Base-by-base conservation (phyloP, 106 monocot species). In the Apostasia ramifera region DNA sequence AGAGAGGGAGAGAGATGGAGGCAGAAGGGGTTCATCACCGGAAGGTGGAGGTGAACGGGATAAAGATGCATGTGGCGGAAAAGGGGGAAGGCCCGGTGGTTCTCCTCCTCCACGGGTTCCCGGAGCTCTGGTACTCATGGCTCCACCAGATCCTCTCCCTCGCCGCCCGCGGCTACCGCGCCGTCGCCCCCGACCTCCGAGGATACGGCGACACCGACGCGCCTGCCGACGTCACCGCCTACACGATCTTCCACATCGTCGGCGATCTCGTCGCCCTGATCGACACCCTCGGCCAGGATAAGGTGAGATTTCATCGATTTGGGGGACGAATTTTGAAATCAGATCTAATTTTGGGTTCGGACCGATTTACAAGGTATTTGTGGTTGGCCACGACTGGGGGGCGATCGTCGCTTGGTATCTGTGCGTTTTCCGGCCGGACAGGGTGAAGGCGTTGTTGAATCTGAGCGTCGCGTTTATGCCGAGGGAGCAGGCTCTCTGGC, bases 121-220 rank as follows among this genome's bases (percentile, higher is more conserved):
- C 85, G 12, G 89, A 90, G 80, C 74, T 86, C 11, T 90, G 89
- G 89, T 90, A 90, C 73, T 69, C 85, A 6, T 90, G 89, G 89
- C 80, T 85, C 53, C 83, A 90, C 75, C 89, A 90, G 66, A 83
- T 90, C 44, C 41, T 57, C 49, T 53, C 45, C 53, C 77, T 90
- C 39, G 70, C 89, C 43, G 70, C 64, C 11, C 71, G 69, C 26
- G 89, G 89, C 3, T 90, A 59, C 75, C 82, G 71, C 44, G 78
- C 81, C 65, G 71, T 89, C 50, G 85, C 89, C 3, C 85, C 85
- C 14, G 85, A 90, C 55, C 85, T 86, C 75, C 79, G 90, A 41
- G 90, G 90, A 41, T 90, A 73, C 64, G 90, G 90, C n/a, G 86
- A 81, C 62, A 26, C 73, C 12, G 73, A 73, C 9, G 63, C 54